phyloP scores from a whole-genome alignment of 805 yeast genomes.

The Yarrowia bubula region DNA sequence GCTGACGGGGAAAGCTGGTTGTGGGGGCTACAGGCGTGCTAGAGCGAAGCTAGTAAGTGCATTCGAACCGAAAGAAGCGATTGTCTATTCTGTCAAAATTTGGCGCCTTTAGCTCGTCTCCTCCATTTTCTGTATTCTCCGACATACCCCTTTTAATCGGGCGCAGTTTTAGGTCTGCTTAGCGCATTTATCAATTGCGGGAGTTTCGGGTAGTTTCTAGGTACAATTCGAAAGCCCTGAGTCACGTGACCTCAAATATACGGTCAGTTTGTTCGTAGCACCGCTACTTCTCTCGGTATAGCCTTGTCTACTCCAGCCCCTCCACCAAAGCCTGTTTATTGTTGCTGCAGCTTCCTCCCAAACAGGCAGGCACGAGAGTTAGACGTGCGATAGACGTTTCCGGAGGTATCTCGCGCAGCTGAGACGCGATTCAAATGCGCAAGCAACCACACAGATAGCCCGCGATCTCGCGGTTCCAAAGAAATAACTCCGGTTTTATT shows the following conservation, averaged over 20 bases:
- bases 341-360: conserved; percentile 17
- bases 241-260: no score
- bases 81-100: no score
- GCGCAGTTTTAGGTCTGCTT: no score
- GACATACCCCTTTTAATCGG: no score
- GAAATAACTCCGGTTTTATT: neutral
- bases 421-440: neutral
- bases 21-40: neutral
- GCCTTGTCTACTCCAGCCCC: neutral
- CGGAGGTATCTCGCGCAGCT: neutral
- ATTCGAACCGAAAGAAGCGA: no score
- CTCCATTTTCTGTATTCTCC: no score
- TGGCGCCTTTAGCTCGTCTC: no score
- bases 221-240: no score
- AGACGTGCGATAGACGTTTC: neutral
- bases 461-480: neutral
- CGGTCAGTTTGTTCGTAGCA: neutral
- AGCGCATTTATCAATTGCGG: no score
- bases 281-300: neutral
- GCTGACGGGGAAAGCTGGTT: neutral
- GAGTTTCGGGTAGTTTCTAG: no score
- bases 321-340: conserved; percentile 2
- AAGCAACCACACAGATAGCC: no score
- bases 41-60: no score
- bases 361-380: neutral